These are phyloP conservation scores for Quercus lobata DNA, from an alignment of 331 rosid genomes.

Conservation along the genomic window DNA sequence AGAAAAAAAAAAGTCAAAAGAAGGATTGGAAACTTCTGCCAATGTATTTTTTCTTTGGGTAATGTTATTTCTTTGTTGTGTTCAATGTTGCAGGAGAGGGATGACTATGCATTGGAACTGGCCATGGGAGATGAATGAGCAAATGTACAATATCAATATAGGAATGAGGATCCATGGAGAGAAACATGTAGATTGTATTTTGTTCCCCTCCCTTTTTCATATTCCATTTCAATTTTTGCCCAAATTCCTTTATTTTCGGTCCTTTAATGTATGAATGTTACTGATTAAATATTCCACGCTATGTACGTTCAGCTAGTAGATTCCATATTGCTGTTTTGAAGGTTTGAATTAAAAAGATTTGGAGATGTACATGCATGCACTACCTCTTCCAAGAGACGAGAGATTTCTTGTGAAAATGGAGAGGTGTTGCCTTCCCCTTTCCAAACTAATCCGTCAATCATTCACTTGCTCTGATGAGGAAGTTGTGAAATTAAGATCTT, in stretches of 20 bases:
- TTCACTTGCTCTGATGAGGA: no score
- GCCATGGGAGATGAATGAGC: slow-evolving; percentile 91
- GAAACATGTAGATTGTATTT: neutral
- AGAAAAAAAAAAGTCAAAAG: neutral
- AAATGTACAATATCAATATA: slow-evolving; percentile 8
- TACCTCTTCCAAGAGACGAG: no score
- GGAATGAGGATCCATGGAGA: slow-evolving; percentile 4
- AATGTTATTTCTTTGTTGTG: slow-evolving; percentile 13
- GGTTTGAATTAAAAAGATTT: no score
- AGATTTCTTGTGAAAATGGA: no score
- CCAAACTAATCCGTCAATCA: no score
- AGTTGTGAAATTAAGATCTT: no score
- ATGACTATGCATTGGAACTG: slow-evolving; percentile 95
- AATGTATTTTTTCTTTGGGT: neutral
- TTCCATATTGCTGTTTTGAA: no score
- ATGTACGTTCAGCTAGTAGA: no score
- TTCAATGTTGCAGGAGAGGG: slow-evolving; percentile 72
- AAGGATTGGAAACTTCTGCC: neutral
- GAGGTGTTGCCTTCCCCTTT: no score
- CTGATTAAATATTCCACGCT: neutral
- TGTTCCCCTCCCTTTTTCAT: neutral
- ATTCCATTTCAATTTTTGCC: neutral
- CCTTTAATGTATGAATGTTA: neutral
- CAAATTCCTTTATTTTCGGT: neutral
- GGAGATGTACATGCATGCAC: no score